phyloP scores from a whole-genome alignment of 140 eudicot genomes.

The Erigeron philadelphicus region DNA sequence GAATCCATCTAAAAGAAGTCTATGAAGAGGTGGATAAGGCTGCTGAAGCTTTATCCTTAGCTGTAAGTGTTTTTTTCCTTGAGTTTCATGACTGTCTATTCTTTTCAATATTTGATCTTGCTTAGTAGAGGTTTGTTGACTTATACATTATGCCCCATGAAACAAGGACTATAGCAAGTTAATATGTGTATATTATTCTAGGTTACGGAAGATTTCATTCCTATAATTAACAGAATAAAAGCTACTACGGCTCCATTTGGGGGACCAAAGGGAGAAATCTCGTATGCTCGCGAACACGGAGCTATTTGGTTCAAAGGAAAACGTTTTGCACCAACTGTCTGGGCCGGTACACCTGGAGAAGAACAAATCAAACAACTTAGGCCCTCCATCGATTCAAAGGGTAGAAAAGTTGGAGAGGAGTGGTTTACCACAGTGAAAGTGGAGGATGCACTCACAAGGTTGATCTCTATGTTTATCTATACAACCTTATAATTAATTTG shows the following conservation, averaged over 20 bases:
- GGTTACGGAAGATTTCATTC: slow-evolving; percentile 83
- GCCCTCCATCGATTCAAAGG: slow-evolving; percentile 80
- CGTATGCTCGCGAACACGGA: slow-evolving; percentile 81
- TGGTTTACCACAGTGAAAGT: slow-evolving; percentile 91
- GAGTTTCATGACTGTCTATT: not conserved
- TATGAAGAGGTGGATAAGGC: slow-evolving; percentile 75
- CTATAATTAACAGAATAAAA: slow-evolving; percentile 70
- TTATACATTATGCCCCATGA: slow-evolving; percentile 16
- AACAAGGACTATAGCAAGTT: slow-evolving; percentile 3
- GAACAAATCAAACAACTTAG: slow-evolving; percentile 74
- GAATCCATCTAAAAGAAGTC: slow-evolving; percentile 68
- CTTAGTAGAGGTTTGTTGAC: slow-evolving; percentile 6
- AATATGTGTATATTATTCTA: slow-evolving; percentile 22
- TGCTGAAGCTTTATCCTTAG: slow-evolving; percentile 62
- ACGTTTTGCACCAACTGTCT: slow-evolving; percentile 68
- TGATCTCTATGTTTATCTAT: not conserved
- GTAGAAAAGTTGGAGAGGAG: slow-evolving; percentile 91
- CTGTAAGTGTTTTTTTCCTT: slow-evolving; percentile 42
- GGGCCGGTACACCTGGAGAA: slow-evolving; percentile 86
- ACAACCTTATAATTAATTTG: too few species aligned
- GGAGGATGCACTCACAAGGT: slow-evolving; percentile 87
- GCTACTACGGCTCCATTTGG: slow-evolving; percentile 76
- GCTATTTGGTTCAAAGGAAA: slow-evolving; percentile 94
- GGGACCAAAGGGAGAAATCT: slow-evolving; percentile 88
- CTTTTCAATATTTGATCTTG: slow-evolving; percentile 6